These are phyloP conservation scores for Gentiana dahurica DNA, from an alignment of 257 asterid species.

Conservation along the genomic window DNA sequence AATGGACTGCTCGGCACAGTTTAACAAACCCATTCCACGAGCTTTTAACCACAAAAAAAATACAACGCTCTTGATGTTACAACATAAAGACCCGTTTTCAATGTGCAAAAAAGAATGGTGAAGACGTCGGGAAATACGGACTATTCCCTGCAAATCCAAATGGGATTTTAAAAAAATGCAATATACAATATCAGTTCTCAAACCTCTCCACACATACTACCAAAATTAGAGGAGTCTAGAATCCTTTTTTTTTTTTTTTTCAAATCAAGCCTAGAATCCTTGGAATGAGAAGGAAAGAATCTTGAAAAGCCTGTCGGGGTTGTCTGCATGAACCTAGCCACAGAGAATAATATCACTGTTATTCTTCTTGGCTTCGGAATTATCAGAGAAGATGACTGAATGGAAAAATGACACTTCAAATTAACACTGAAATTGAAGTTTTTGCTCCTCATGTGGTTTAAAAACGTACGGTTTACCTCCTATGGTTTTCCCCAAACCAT, in stretches of 20 bases:
- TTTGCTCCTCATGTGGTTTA: too few species aligned
- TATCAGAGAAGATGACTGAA: too few species aligned
- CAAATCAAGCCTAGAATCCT: constrained; percentile 82
- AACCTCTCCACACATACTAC: neutral
- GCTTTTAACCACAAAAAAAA: neutral
- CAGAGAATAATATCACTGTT: constrained; percentile 1
- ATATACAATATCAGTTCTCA: constrained; percentile 1
- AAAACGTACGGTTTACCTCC: too few species aligned
- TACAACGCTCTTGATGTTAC: neutral
- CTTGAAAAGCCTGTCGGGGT: constrained; percentile 89
- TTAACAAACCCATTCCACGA: too few species aligned
- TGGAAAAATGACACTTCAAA: neutral
- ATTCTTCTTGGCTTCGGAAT: neutral
- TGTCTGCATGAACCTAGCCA: constrained; percentile 94
- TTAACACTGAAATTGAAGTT: too few species aligned
- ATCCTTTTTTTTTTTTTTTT: too few species aligned
- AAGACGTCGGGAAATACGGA: neutral
- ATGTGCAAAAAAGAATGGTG: neutral
- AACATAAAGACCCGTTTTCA: neutral
- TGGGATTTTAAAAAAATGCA: constrained; percentile 1
- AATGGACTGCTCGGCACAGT: too few species aligned
- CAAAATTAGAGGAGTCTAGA: constrained; percentile 1
- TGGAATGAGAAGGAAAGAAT: constrained; percentile 90
- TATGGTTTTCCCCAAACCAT: too few species aligned
- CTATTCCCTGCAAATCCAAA: neutral